These are phyloP conservation scores for Leccinum laetum DNA, from an alignment of 1,284 basidiomycete species.

Conservation along the genomic window DNA sequence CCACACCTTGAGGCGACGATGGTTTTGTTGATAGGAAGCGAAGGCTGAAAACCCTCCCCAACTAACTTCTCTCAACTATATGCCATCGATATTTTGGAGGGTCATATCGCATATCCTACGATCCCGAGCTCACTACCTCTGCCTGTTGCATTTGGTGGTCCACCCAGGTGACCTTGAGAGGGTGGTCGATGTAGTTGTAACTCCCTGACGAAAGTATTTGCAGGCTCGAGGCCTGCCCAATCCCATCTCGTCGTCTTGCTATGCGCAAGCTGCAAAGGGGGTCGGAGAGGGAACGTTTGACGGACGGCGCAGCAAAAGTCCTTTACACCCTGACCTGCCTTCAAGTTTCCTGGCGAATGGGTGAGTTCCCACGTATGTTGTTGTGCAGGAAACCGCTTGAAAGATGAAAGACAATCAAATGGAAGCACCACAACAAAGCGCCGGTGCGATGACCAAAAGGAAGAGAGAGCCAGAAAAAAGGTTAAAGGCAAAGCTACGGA, in stretches of 20 bases:
- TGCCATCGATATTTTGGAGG: no score
- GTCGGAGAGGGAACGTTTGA: neutral
- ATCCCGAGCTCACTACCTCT: neutral
- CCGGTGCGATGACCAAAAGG: neutral
- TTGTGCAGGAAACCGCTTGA: neutral
- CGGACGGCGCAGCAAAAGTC: neutral
- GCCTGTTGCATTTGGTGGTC: neutral
- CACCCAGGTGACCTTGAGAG: neutral
- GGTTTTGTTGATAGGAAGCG: neutral
- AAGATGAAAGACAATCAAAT: neutral
- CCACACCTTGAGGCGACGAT: neutral
- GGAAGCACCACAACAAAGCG: conserved; percentile 3
- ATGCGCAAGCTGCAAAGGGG: neutral
- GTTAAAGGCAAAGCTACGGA: neutral
- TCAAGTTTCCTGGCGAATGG: neutral
- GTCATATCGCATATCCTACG: no score
- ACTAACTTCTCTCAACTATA: neutral
- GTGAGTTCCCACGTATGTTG: neutral
- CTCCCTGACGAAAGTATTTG: neutral
- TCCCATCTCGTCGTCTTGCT: neutral
- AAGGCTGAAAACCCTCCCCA: neutral
- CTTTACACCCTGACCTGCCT: neutral
- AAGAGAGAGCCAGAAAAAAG: neutral
- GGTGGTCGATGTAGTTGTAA: neutral
- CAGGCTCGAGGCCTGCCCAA: neutral